Conservation (phyloP, 139 green algal species). For the Pseudopediastrum boryanum region DNA sequence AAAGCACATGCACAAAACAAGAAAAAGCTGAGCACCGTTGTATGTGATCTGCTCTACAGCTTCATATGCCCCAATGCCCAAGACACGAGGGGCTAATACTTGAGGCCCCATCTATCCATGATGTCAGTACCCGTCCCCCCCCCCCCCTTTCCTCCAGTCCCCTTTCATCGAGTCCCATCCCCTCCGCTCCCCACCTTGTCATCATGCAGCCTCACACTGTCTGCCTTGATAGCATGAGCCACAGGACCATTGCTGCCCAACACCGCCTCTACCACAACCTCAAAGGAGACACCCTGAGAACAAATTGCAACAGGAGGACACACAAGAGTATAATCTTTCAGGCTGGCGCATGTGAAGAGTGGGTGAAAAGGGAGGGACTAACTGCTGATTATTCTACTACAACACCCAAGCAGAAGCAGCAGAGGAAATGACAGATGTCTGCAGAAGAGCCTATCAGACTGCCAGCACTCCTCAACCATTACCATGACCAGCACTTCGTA, state of each 20-base stretch:
- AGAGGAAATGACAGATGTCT: too few relatives aligned
- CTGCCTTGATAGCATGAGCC: conserved; percentile 36
- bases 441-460: too few relatives aligned
- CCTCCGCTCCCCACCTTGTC: conserved; percentile 41
- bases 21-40: background rate
- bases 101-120: background rate
- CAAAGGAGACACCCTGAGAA: conserved; percentile 20
- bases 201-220: conserved; percentile 65
- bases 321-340: too few relatives aligned
- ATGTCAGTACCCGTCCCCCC: background rate
- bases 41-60: background rate
- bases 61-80: background rate
- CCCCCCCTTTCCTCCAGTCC: background rate
- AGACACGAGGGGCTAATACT: background rate
- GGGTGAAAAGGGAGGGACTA: too few relatives aligned
- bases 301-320: background rate
- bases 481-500: too few relatives aligned
- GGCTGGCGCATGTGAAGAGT: too few relatives aligned
- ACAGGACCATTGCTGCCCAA: conserved; percentile 36
- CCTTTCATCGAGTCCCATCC: background rate
- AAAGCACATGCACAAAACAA: background rate
- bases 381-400: too few relatives aligned
- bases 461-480: too few relatives aligned
- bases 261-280: conserved; percentile 35
- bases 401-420: too few relatives aligned